phyloP scores from a whole-genome alignment of 805 yeast species.

The Zygoascus bituminiphila region DNA sequence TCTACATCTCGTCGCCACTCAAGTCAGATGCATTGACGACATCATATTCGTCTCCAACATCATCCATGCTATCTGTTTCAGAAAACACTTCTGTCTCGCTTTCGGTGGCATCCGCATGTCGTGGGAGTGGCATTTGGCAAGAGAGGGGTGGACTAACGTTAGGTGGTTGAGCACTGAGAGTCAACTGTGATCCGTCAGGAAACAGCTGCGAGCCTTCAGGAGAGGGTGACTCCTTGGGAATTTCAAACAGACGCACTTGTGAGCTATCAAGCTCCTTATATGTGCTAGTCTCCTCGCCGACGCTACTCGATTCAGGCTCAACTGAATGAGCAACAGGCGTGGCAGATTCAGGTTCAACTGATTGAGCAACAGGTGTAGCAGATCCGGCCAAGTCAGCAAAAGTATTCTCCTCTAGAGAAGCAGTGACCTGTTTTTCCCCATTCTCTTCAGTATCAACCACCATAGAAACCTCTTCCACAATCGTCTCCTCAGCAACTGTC shows the following conservation, averaged over 20 bases:
- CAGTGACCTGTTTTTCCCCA: neutral
- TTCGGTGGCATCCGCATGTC: neutral
- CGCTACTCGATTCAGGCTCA: neutral
- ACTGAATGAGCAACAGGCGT: neutral
- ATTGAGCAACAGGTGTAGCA: neutral
- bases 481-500: neutral
- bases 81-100: neutral
- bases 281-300: neutral
- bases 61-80: neutral
- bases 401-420: neutral
- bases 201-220: neutral
- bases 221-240: neutral
- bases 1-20: neutral
- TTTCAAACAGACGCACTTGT: neutral
- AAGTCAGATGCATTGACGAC: constrained; percentile 10
- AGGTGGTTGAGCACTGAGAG: neutral
- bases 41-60: constrained; percentile 8
- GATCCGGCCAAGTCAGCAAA: neutral
- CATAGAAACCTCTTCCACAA: neutral
- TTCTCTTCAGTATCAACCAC: neutral
- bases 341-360: neutral
- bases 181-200: neutral
- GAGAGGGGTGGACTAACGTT: neutral
- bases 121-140: neutral
- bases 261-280: neutral